Conservation (phyloP, 805 yeast genomes). For the Metschnikowia koreensis region DNA sequence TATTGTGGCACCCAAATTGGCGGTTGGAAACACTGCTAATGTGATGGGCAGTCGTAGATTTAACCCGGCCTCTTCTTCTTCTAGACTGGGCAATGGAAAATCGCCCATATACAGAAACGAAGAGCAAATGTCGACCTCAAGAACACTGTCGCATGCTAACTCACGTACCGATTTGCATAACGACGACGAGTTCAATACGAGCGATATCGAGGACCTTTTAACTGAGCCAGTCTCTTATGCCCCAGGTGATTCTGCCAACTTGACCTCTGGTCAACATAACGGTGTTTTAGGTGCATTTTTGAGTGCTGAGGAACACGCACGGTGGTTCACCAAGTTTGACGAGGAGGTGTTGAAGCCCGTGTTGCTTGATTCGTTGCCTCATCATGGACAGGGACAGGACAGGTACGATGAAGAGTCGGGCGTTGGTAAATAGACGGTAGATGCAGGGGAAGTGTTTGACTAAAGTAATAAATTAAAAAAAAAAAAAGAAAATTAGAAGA, state of each 20-base stretch:
- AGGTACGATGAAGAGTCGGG: constrained; percentile 10
- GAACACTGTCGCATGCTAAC: constrained; percentile 12
- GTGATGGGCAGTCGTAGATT: constrained; percentile 26
- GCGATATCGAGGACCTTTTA: constrained; percentile 41
- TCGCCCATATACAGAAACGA: constrained; percentile 12
- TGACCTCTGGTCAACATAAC: constrained; percentile 8
- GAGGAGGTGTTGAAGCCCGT: constrained; percentile 93
- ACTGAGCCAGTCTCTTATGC: constrained; percentile 12
- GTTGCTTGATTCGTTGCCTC: constrained; percentile 60
- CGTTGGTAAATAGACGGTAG: constrained; percentile 9
- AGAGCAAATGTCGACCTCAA: constrained; percentile 4
- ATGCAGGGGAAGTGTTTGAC: background rate
- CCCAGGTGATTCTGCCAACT: constrained; percentile 1
- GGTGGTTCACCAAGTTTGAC: constrained; percentile 92
- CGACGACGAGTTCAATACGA: constrained; percentile 26
- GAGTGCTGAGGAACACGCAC: constrained; percentile 69
- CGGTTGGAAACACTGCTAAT: constrained; percentile 17
- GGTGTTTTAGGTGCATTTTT: constrained; percentile 43
- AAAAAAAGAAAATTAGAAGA: background rate
- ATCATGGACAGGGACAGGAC: constrained; percentile 1
- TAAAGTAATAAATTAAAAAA: background rate
- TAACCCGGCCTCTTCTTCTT: constrained; percentile 16
- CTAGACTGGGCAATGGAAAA: constrained; percentile 7
- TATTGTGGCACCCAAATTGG: constrained; percentile 65
- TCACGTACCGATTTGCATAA: constrained; percentile 23